Base-by-base conservation (phyloP, 768 basidiomycete species). In the Lactarius hengduanensis region DNA sequence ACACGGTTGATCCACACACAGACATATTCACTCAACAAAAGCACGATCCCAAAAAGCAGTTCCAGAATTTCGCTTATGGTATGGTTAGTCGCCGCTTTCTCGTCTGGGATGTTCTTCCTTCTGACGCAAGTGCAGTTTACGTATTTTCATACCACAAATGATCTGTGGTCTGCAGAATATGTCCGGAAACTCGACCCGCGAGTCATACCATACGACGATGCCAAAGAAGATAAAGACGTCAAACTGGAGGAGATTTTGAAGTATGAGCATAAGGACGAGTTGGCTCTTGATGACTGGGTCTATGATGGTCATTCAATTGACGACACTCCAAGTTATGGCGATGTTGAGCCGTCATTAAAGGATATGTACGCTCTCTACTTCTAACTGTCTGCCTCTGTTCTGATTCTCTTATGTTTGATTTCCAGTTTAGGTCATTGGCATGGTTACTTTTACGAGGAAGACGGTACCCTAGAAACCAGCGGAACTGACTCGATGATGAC, bases 61-160 rank as follows among this genome's bases (percentile, higher is more conserved):
- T 73, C 58, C 41, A 71, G 45, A 63, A 20, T n/a, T 73, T 73
- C 59, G 72, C 72, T 1, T 50, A 66, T 26, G 72, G 72, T 5
- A 61, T 71, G 3, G 72, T 73, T 7, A 62, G 57, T 71, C 11
- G 9, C 47, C 43, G 22, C 16, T 20, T 63, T 34, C 38, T 18
- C 5, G 11, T 59, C 11, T 22, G 20, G 2, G 13, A 40, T 2
- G 1, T 6, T 28, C 28, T 41, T 28, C 32, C 10, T 50, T 34
- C 47, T 60, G 58, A 58, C 22, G 7, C 30, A 2, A 8, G 50
- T 56, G 4, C 30, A 70, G 69, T 68, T 69, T 54, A 57, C 59
- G 7, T 59, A 59, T 22, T 36, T 43, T 34, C 18, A 50, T n/a
- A 30, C 43, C 28, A 3, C 6, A n/a, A 59, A 38, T 2, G 30